Evolutionary conservation across 768 basidiomycete genomes (phyloP), one percentile per base, ranked within the genome.

Genomic region (Calvatia gigantea): DNA sequence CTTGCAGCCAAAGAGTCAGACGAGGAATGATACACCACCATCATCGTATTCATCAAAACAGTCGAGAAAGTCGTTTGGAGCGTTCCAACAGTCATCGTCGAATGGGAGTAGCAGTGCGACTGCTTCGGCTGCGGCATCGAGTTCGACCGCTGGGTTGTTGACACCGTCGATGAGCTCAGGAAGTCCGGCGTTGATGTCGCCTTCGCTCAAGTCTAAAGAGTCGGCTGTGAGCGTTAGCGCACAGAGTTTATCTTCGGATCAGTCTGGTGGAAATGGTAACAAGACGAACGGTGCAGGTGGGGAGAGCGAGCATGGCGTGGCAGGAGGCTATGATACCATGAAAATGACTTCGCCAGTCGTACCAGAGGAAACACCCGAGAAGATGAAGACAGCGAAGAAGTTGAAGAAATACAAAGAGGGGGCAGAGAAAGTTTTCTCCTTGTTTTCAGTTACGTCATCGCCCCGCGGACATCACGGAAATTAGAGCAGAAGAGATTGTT

Each of bases 381-480:
- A 85, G 63, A 85, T 82, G 66, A 74, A 74, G 58, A 86, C 80
- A 81, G 84, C 69, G 64, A 89, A 82, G 75, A 91, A 87, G 70
- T 68, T 90, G 69, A 89, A 86, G 78, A 91, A 86, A 73, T 89
- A 90, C 75, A 92, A 91, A 73, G 86, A 91, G 65, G 87, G 86
- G 58, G 89, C 91, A 2, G 90, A 91, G 75, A 92, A 92, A 61
- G 80, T 93, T 53, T 77, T 93, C 56, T 89, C 89, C 29, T 74
- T 93, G 60, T 92, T 93, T 69, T 86, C 86, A 39, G 82, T 87
- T 25, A 51, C 60, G 25, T 56, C 54, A 7, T 86, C 87, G 58
- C 86, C 80, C 56, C 81, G 78, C 19, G 80, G 78, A 9, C 68
- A 44, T 68, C 64, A 60, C 66, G 58, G 32, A n/a, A 49, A 37